A percentile compares a stretch with the other conserved stretches of the same genome.
phyloP scores from a whole-genome alignment of 805 yeast genomes.

The Wickerhamiella bombiphila region DNA sequence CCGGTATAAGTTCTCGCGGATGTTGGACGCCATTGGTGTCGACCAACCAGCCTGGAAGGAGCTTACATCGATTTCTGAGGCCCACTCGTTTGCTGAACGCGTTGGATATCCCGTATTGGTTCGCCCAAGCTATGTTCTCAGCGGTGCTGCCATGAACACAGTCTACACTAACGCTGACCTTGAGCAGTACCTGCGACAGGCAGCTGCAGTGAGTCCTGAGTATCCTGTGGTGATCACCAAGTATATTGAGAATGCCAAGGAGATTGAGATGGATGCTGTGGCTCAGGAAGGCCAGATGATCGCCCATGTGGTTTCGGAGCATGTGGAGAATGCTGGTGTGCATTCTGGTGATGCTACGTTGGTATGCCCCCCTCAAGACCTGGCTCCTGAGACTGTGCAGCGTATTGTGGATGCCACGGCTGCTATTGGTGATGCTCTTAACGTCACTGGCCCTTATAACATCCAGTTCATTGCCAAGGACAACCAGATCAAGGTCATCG shows the following conservation, averaged over 20 bases:
- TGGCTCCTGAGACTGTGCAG: slow-evolving; percentile 78
- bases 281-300: slow-evolving; percentile 87
- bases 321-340: slow-evolving; percentile 98
- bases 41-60: slow-evolving; percentile 99
- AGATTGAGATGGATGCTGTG: slow-evolving; percentile 97
- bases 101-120: slow-evolving; percentile 91
- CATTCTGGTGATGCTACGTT: slow-evolving; percentile 98
- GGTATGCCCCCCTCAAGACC: slow-evolving; percentile 92
- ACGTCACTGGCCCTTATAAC: slow-evolving; percentile 94
- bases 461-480: slow-evolving; percentile 94
- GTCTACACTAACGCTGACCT: slow-evolving; percentile 82
- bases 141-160: slow-evolving; percentile 99
- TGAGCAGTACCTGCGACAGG: slow-evolving; percentile 76
- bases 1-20: slow-evolving; percentile 93
- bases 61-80: slow-evolving; percentile 81
- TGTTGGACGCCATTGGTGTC: slow-evolving; percentile 90
- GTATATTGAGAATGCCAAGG: slow-evolving; percentile 92
- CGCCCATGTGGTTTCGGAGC: slow-evolving; percentile 97
- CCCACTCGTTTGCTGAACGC: slow-evolving; percentile 78
- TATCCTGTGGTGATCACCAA: slow-evolving; percentile 96
- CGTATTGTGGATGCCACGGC: slow-evolving; percentile 93
- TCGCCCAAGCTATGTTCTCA: slow-evolving; percentile 91
- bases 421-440: slow-evolving; percentile 86
- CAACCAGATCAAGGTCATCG: slow-evolving; percentile 92
- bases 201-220: slow-evolving; percentile 94